Base-by-base conservation (phyloP, 2,329 filamentous ascomycete genomes). In the Aspergillus ochraceoroseus region DNA sequence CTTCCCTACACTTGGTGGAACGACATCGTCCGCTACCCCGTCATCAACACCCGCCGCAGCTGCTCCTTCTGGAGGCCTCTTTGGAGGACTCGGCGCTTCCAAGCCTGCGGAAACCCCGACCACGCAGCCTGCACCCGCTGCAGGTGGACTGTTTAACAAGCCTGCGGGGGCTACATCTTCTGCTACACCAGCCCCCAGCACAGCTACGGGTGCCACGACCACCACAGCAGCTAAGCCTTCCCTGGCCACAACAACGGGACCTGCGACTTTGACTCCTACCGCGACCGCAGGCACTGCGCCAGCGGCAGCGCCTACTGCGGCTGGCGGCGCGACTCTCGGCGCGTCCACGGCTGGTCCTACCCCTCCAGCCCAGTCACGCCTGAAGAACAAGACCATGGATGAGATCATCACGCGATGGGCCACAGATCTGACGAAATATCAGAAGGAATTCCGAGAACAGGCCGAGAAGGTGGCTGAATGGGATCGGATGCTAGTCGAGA, bases 351-450 rank as follows among this genome's bases (percentile, higher is more conserved):
- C 79, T 22, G 89, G 89, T 0, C 87, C 89, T 1, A 72, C 82
- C 2, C 90, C 92, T 11, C 83, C 88, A 42, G 69, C 74, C 2
- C 80, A 94, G 56, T 92, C 90, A 3, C 83, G 92, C 18, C 74
- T 98, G 25, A 95, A 95, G 73, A 95, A 95, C 67, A 96, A 95
- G 70, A 95, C 90, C 0, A 95, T 98, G 85, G 92, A 98, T 59
- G 92, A 98, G 63, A 95, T 98, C 49, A 88, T 98, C 51, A 95
- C 87, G 3, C 82, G 88, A 20, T 98, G 92, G 92, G 92, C 92
- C 2, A 87, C 88, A 0, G 92, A 96, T 59, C 73, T 98, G 34
- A 85, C 88, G 38, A 94, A 94, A 59, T 95, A 98, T 60, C 90
- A 96, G 59, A 94, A 95, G 63, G 87, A 94, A 44, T 98, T 96